Conservation (phyloP, 1,284 basidiomycete genomes). For the Cutaneotrichosporon cyanovorans region DNA sequence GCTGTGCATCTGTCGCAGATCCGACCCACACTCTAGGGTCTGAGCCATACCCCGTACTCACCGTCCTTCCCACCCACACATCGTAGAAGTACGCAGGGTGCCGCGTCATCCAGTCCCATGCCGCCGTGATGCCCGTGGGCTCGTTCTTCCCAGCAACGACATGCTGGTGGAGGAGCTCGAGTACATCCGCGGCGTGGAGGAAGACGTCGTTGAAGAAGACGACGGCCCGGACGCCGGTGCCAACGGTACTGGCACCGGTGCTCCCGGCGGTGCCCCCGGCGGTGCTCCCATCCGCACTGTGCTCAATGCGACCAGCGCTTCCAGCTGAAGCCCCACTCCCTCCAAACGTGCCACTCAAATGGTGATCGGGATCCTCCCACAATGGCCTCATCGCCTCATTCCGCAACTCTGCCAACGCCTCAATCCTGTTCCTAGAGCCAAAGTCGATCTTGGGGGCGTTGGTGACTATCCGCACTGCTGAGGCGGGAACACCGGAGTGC, state of each 20-base stretch:
- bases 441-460: conserved; percentile 36
- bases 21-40: too few species aligned
- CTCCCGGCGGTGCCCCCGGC: too few species aligned
- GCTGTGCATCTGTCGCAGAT: too few species aligned
- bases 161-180: conserved; percentile 44
- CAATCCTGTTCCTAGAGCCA: conserved; percentile 38
- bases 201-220: conserved; percentile 47
- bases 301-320: too few species aligned
- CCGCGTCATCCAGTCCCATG: conserved; percentile 43
- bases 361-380: conserved; percentile 29
- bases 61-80: conserved; percentile 44
- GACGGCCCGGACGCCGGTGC: conserved; percentile 26
- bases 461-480: conserved; percentile 28
- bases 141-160: conserved; percentile 14
- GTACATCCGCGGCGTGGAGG: conserved; percentile 34
- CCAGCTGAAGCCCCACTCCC: neutral
- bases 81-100: conserved; percentile 44
- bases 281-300: too few species aligned
- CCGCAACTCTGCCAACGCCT: conserved; percentile 38
- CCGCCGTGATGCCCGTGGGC: conserved; percentile 38
- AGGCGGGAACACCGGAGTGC: conserved; percentile 28
- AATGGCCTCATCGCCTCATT: conserved; percentile 41
- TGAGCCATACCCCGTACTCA: conserved; percentile 23
- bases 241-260: conserved; percentile 5
- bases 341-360: neutral